Base-by-base conservation (phyloP, 192 early-diverging fungal species). In the Backusella sp. region DNA sequence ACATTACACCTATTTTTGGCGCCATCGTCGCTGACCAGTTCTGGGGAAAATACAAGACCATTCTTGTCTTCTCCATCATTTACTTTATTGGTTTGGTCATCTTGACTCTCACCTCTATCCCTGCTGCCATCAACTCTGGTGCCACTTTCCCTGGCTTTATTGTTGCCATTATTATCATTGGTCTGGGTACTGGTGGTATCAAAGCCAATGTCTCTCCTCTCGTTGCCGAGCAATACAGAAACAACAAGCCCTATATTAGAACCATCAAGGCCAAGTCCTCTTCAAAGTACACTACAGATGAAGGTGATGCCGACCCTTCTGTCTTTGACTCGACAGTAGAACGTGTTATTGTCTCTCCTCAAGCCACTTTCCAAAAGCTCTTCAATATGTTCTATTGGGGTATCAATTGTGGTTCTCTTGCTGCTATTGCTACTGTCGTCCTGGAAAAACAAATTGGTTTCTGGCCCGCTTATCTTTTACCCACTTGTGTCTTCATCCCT, bases 301-400 rank as follows among this genome's bases (percentile, higher is more conserved):
- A 68, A 68, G 67, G 67, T 26, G 67, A 68, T 59, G 35, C 41
- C 21, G 6, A 26, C 19, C n/a, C n/a, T 34, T 7, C 17, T 35
- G 35, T 36, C 8, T 17, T 8, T 19, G 21, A 37, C 17, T 19
- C 85, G 65, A 84, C 67, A 28, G 91, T 90, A 9, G 81, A 85
- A 41, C 79, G 76, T 36, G 91, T 92, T 15, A 84, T 92, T 69
- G 88, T 92, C 4, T 85, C 88, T 79, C 90, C 90, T 46, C 81
- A 83, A 70, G 81, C 90, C 69, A 93, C 93, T 1, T 76, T 91
- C 42, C 91, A 94, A 83, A 87, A 86, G 30, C 87, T 95, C 65
- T 95, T 94, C 83, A 91, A 91, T 77, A 93, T 89, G 89, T 95
- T 95, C 80, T 95, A 95, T 80, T 86, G 85, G 84, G 84, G 88